Evolutionary conservation across 1,139 yeast species (phyloP).

Genomic region (Candida dubliniensis): DNA sequence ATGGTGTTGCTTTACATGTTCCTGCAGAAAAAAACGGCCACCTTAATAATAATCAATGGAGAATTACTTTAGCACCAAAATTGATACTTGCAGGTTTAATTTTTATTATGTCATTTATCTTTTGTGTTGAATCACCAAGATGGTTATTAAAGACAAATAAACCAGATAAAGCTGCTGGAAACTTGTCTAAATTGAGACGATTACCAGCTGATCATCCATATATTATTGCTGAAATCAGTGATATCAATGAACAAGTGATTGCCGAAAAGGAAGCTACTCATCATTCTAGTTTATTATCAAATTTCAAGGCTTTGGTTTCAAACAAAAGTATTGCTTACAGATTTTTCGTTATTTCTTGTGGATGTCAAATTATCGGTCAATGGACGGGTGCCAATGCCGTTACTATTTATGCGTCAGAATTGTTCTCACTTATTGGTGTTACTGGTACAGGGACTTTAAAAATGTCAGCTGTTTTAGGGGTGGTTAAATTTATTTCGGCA

Average conservation of each 20-base stretch:
- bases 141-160: slow-evolving; percentile 42
- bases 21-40: slow-evolving; percentile 13
- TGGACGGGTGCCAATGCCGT: slow-evolving; percentile 66
- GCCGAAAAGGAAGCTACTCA: slow-evolving; percentile 36
- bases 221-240: slow-evolving; percentile 52
- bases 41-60: slow-evolving; percentile 36
- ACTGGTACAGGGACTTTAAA: slow-evolving; percentile 35
- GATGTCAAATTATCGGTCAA: slow-evolving; percentile 56
- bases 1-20: slow-evolving; percentile 39
- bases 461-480: slow-evolving; percentile 51
- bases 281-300: slow-evolving; percentile 24
- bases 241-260: slow-evolving; percentile 48
- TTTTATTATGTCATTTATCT: slow-evolving; percentile 34
- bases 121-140: slow-evolving; percentile 47
- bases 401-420: slow-evolving; percentile 59
- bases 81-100: slow-evolving; percentile 44
- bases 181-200: slow-evolving; percentile 47
- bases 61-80: slow-evolving; percentile 37
- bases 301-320: slow-evolving; percentile 33
- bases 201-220: slow-evolving; percentile 52
- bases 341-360: slow-evolving; percentile 42
- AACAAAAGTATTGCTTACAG: slow-evolving; percentile 43
- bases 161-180: slow-evolving; percentile 34
- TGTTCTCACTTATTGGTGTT: slow-evolving; percentile 53
- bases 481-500: slow-evolving; percentile 46